These are phyloP conservation scores for Cercis canadensis DNA, from an alignment of 306 rosid species.

Conservation along the genomic window DNA sequence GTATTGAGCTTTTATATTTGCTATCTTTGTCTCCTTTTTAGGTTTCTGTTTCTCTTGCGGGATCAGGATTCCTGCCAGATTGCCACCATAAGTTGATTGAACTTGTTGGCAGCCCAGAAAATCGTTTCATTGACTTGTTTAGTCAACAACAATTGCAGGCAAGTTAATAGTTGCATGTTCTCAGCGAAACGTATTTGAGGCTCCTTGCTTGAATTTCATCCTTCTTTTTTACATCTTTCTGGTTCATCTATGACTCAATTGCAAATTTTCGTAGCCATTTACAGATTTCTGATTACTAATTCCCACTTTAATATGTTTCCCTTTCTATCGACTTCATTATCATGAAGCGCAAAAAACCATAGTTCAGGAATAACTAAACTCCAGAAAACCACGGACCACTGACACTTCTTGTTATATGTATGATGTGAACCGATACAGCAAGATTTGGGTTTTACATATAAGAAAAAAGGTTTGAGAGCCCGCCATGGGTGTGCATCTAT, in stretches of 20 bases:
- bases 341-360: not conserved
- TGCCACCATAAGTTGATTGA: slow-evolving; percentile 79
- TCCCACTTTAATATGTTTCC: not conserved
- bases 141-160: slow-evolving; percentile 96
- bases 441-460: slow-evolving; percentile 1
- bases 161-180: slow-evolving; percentile 36
- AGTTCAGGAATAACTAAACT: slow-evolving; percentile 17
- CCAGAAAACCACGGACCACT: slow-evolving; percentile 1
- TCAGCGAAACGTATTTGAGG: slow-evolving; percentile 8
- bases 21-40: slow-evolving; percentile 41
- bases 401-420: not conserved
- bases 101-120: slow-evolving; percentile 72
- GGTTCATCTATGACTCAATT: not conserved
- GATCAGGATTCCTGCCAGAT: slow-evolving; percentile 67
- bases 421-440: not conserved
- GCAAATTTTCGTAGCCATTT: not conserved
- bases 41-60: slow-evolving; percentile 86
- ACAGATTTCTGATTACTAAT: not conserved
- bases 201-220: slow-evolving; percentile 27
- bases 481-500: not conserved
- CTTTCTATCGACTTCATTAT: slow-evolving; percentile 7
- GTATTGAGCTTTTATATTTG: slow-evolving; percentile 14
- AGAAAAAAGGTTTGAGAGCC: no score
- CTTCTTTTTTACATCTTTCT: slow-evolving; percentile 6
- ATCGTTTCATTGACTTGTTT: slow-evolving; percentile 75